Evolutionary conservation across 495 filamentous ascomycete species (phyloP).

Genomic region (Aspergillus hancockii): DNA sequence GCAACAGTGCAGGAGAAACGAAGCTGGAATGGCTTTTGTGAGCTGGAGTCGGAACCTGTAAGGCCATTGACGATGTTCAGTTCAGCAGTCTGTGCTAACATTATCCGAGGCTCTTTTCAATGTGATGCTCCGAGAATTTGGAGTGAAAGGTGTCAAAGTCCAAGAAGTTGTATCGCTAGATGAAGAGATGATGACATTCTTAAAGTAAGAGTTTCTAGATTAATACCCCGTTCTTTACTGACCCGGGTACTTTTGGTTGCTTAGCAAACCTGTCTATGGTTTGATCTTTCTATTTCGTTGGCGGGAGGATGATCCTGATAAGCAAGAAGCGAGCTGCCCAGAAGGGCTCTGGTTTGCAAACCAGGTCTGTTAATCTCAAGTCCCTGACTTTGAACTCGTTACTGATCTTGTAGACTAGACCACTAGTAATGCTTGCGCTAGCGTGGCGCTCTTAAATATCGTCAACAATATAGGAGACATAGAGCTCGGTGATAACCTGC

Average conservation of each 20-base stretch:
- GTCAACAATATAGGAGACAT: constrained; percentile 76
- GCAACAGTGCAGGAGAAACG: constrained; percentile 44
- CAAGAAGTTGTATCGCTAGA: constrained; percentile 80
- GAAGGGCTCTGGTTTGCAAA: constrained; percentile 90
- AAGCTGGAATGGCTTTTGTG: constrained; percentile 76
- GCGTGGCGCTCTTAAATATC: constrained; percentile 85
- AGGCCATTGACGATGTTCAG: background rate
- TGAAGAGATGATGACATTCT: constrained; percentile 59
- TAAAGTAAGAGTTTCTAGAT: constrained; percentile 53
- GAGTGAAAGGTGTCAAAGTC: constrained; percentile 70
- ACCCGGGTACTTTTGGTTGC: constrained; percentile 4
- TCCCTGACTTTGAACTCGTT: background rate
- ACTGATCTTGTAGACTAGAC: constrained; percentile 50
- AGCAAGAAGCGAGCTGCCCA: constrained; percentile 61
- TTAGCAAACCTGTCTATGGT: constrained; percentile 72
- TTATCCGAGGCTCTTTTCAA: constrained; percentile 72
- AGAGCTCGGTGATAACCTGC: constrained; percentile 65
- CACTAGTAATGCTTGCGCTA: constrained; percentile 80
- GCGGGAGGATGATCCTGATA: constrained; percentile 57
- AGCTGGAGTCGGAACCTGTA: constrained; percentile 91
- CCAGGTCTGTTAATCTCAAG: constrained; percentile 55
- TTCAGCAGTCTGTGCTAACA: background rate
- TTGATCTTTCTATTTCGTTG: constrained; percentile 82
- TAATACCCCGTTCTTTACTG: background rate
- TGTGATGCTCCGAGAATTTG: constrained; percentile 75